Percentiles rank a stretch among this genome's conserved stretches.
phyloP scores from a whole-genome alignment of 2,329 filamentous ascomycete genomes.

The Penicillium fuscoglaucum region DNA sequence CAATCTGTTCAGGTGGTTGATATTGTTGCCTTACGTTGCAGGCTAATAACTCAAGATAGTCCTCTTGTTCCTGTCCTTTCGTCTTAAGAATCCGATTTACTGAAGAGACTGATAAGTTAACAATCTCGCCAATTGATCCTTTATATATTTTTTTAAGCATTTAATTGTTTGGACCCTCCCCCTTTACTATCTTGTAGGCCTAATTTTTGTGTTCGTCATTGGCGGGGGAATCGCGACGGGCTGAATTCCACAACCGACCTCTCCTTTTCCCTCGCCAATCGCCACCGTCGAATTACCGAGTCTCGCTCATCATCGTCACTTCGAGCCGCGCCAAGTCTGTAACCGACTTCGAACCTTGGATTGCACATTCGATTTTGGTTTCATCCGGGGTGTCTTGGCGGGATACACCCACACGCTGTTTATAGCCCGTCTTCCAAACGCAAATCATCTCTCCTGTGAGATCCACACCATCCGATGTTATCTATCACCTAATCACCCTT shows the following conservation, averaged over 20 bases:
- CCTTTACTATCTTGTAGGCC: background rate
- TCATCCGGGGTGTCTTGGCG: background rate
- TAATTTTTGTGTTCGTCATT: background rate
- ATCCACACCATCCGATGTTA: background rate
- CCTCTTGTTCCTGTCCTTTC: background rate
- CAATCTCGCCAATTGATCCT: background rate
- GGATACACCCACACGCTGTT: slow-evolving; percentile 1
- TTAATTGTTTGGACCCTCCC: no score
- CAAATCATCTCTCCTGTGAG: background rate
- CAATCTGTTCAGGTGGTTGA: background rate
- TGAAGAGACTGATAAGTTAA: background rate
- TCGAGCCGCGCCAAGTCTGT: background rate
- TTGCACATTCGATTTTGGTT: background rate
- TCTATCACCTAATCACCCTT: background rate
- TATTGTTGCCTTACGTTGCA: background rate
- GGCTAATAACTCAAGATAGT: background rate
- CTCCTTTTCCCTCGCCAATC: slow-evolving; percentile 5
- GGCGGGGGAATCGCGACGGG: slow-evolving; percentile 25
- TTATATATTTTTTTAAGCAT: background rate
- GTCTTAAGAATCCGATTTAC: background rate
- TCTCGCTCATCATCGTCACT: background rate
- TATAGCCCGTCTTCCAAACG: background rate
- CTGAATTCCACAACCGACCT: background rate
- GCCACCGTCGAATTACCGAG: slow-evolving; percentile 7
- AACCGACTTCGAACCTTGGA: slow-evolving; percentile 2